A percentile compares a stretch with the other conserved stretches of the same genome.
phyloP scores from a whole-genome alignment of 2,329 filamentous ascomycete genomes.

The Metarhizium guizhouense region DNA sequence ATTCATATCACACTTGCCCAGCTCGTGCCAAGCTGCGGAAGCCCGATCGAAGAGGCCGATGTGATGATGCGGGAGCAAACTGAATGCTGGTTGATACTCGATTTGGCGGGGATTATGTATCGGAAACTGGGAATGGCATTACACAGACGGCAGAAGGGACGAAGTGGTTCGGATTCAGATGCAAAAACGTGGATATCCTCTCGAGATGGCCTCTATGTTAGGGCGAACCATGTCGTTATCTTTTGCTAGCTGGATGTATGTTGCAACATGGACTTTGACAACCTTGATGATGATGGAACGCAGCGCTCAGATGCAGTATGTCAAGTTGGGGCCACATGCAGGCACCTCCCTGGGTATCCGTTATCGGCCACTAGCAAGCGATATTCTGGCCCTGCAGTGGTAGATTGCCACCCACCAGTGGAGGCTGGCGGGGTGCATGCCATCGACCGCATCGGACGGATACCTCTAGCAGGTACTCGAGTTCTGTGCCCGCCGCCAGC shows the following conservation, averaged over 20 bases:
- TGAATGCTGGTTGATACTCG: neutral
- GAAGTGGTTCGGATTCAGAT: neutral
- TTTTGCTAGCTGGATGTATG: neutral
- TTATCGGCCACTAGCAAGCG: too few relatives aligned
- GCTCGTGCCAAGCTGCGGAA: neutral
- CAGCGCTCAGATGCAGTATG: neutral
- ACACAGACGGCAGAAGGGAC: neutral
- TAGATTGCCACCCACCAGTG: too few relatives aligned
- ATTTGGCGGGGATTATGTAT: neutral
- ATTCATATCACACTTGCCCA: neutral
- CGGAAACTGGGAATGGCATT: neutral
- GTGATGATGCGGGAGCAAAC: neutral
- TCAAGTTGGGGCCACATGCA: neutral
- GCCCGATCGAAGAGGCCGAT: neutral
- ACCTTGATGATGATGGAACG: neutral
- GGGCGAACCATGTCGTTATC: neutral
- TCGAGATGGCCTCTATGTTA: neutral
- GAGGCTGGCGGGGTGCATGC: too few relatives aligned
- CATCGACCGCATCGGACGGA: too few relatives aligned
- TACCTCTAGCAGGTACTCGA: too few relatives aligned
- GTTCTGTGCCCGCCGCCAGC: too few relatives aligned
- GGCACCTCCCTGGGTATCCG: too few relatives aligned
- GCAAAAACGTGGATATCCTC: neutral
- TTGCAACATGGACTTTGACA: neutral
- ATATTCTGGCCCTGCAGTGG: too few relatives aligned